Evolutionary conservation across 2,329 filamentous ascomycete genomes (phyloP), one percentile per base, ranked within the genome.

Genomic region (Aspergillus ustus): DNA sequence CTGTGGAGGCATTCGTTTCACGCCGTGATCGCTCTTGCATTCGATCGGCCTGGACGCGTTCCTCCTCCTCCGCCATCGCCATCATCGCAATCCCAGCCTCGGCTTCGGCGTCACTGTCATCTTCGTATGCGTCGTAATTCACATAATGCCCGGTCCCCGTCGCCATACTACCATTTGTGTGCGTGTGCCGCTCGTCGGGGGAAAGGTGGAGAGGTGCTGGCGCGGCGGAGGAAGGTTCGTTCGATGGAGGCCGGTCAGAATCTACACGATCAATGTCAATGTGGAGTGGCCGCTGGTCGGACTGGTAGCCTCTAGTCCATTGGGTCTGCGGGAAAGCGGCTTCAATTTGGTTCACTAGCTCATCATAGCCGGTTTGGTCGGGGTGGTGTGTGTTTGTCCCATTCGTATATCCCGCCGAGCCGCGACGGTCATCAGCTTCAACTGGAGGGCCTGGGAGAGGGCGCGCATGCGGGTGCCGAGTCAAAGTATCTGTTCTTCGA

Each of bases 91-190:
- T 80, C 17, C 95, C 94, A 63, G 92, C 92, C 44, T 90, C 89
- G 20, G 91, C 94, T 75, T 97, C 94, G 0, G 91, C 88, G 72
- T 98, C 94, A 72, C 92, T 96, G 53, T 96, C 92, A 58, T 94
- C 90, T 64, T 83, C 82, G 67, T 83, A 84, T 6, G 79, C 78
- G 62, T 78, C 79, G 61, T 82, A 80, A 62, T 81, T 80, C 44
- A 80, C 75, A 61, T 79, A 78, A 54, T 81, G 73, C 57, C 80
- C 78, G 2, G 76, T 73, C 4, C 76, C 79, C 4, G 80, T 81
- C 4, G 78, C 70, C 65, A 78, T 72, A 71, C 81, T 77, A 8
- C 75, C 76, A 67, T 88, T 86, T 1, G 80, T 78, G 59, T 82
- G 79, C 0, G 75, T 77, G 43, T 81, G 79, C n/a, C 70, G 71